A percentile compares a stretch with the other conserved stretches of the same genome.
Evolutionary conservation across 2,329 filamentous ascomycete genomes (phyloP).

Genomic region (Phyllosticta capitalensis): DNA sequence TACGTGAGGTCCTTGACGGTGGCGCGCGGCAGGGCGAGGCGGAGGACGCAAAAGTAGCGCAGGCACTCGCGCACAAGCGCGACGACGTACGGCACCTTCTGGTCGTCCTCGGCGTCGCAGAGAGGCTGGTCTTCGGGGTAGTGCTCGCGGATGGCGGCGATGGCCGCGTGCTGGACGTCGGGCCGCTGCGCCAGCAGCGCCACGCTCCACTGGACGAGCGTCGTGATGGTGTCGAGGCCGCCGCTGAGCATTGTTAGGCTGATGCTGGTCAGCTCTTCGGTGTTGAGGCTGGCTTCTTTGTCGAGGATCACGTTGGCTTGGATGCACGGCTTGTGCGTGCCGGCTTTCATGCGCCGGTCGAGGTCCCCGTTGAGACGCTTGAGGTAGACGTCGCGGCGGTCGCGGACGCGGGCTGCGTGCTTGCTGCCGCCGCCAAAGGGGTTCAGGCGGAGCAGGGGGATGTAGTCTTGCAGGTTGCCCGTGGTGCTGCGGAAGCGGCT

Average conservation of each 20-base stretch:
- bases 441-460: slow-evolving; percentile 50
- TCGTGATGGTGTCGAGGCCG: slow-evolving; percentile 58
- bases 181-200: slow-evolving; percentile 49
- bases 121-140: slow-evolving; percentile 44
- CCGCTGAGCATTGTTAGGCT: slow-evolving; percentile 60
- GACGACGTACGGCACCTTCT: slow-evolving; percentile 54
- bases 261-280: slow-evolving; percentile 55
- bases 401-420: slow-evolving; percentile 51
- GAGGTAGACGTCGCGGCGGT: slow-evolving; percentile 52
- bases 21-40: slow-evolving; percentile 52
- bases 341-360: slow-evolving; percentile 51
- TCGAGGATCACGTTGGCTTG: slow-evolving; percentile 58
- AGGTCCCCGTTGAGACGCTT: slow-evolving; percentile 48
- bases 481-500: slow-evolving; percentile 51
- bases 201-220: slow-evolving; percentile 56
- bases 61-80: slow-evolving; percentile 55
- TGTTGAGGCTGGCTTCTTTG: slow-evolving; percentile 52
- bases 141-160: slow-evolving; percentile 46
- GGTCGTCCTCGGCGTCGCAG: slow-evolving; percentile 52
- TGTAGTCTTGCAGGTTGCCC: slow-evolving; percentile 53
- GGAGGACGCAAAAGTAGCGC: slow-evolving; percentile 53
- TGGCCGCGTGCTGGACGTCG: slow-evolving; percentile 54
- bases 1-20: slow-evolving; percentile 53
- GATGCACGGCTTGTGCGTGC: slow-evolving; percentile 54
- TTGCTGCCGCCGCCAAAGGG: slow-evolving; percentile 51